phyloP scores from a whole-genome alignment of 1,284 basidiomycete genomes.

The Singerocomus rubriflavus region DNA sequence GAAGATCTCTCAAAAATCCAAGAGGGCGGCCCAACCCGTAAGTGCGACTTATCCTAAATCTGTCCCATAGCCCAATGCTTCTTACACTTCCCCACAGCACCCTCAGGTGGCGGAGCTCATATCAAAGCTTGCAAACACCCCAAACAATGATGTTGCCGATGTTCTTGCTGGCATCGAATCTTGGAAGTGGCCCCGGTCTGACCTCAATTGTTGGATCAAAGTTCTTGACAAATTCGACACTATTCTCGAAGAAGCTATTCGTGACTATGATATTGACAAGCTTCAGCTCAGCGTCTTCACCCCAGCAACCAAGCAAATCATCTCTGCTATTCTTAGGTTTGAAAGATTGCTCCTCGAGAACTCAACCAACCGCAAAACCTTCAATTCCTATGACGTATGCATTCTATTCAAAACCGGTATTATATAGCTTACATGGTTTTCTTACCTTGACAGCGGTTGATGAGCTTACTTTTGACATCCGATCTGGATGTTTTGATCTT shows the following conservation, averaged over 20 bases:
- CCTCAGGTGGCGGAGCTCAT: slow-evolving; percentile 77
- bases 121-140: slow-evolving; percentile 57
- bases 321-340: slow-evolving; percentile 86
- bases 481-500: slow-evolving; percentile 89
- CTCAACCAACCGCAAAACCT: slow-evolving; percentile 97
- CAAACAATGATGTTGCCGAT: slow-evolving; percentile 63
- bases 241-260: slow-evolving; percentile 80
- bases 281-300: slow-evolving; percentile 83
- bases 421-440: slow-evolving; percentile 18
- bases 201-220: slow-evolving; percentile 95
- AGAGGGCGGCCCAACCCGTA: slow-evolving; percentile 71
- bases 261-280: slow-evolving; percentile 80
- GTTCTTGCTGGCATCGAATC: slow-evolving; percentile 63
- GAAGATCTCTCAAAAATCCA: slow-evolving; percentile 79
- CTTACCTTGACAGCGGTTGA: slow-evolving; percentile 64
- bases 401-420: slow-evolving; percentile 1
- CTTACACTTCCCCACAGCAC: slow-evolving; percentile 47
- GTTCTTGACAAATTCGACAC: slow-evolving; percentile 94
- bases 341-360: slow-evolving; percentile 92
- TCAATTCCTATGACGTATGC: slow-evolving; percentile 93
- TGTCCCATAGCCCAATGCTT: slow-evolving; percentile 27
- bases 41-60: slow-evolving; percentile 5
- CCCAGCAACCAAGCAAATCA: slow-evolving; percentile 69
- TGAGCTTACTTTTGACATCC: slow-evolving; percentile 83
- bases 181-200: slow-evolving; percentile 97